Percentiles rank a stretch among this genome's conserved stretches.
These are phyloP conservation scores for Pleurotus ostreatus DNA, from an alignment of 768 basidiomycete species.

Conservation along the genomic window DNA sequence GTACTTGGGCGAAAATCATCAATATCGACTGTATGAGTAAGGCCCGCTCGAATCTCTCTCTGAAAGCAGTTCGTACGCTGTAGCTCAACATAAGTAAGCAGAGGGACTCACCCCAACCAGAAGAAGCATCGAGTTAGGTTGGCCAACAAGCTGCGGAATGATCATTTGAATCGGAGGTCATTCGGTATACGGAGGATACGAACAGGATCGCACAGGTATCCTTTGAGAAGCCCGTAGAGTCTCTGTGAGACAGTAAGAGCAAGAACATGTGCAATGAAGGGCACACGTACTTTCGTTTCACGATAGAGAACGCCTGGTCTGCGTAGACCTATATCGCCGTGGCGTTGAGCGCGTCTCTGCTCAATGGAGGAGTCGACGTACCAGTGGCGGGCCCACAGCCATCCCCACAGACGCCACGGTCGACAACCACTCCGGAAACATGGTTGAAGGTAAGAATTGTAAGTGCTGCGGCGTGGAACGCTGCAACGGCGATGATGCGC, in stretches of 20 bases:
- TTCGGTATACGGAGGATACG: constrained; percentile 17
- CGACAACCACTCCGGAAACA: constrained; percentile 53
- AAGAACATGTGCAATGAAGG: constrained; percentile 5
- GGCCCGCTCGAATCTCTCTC: constrained; percentile 68
- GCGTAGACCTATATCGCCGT: constrained; percentile 55
- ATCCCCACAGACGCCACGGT: constrained; percentile 69
- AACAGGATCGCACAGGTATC: constrained; percentile 85
- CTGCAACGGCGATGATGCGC: background rate
- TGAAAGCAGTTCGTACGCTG: constrained; percentile 16
- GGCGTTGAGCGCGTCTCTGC: background rate
- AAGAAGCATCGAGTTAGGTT: constrained; percentile 90
- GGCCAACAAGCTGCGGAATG: constrained; percentile 57
- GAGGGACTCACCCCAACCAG: constrained; percentile 61
- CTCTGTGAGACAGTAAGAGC: constrained; percentile 37
- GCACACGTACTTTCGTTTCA: constrained; percentile 60
- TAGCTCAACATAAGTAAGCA: background rate
- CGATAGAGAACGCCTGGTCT: constrained; percentile 79
- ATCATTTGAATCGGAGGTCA: constrained; percentile 4
- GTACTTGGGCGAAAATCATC: constrained; percentile 82
- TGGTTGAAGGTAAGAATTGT: background rate
- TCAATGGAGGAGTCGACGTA: constrained; percentile 16
- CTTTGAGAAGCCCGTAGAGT: constrained; percentile 81
- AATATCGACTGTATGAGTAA: constrained; percentile 78
- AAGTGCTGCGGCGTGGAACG: background rate
- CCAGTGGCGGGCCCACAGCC: constrained; percentile 80